Evolutionary conservation across 2,329 filamentous ascomycete species (phyloP), one percentile per base, ranked within the genome.

Genomic region (Tolypocladium ovalisporum): DNA sequence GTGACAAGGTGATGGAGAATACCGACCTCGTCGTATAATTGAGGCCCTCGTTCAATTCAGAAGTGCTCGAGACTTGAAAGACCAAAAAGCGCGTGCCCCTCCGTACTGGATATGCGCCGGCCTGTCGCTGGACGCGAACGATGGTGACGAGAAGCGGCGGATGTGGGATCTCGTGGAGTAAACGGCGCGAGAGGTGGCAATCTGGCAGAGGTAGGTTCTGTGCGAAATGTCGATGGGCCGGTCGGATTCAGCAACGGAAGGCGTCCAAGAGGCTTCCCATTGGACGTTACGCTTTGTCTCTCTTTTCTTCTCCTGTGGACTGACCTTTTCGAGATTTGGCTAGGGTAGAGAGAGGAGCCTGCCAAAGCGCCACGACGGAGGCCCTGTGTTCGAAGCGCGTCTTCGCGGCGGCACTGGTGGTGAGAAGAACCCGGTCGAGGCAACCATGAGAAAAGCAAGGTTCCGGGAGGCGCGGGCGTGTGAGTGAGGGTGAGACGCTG

Each of bases 391-490:
- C 51, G 40, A 39, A 58, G 57, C 40, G 54, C n/a, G 55, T 51
- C 44, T 54, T 52, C 39, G 54, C 57, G 40, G 42, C 52, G 52
- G 51, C 39, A 44, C 35, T 51, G 52, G 40, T 35, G 55, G 51
- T 27, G 55, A 58, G 54, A 9, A 56, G 51, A 54, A 56, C 54
- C 57, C 40, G 54, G 57, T 56, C 54, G 19, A 27, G 39, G 44
- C 53, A 56, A 54, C 47, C 57, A 54, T 56, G 51, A 44, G 57
- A 58, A 58, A 58, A 58, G 57, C 54, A 58, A 58, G 27, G 54
- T 56, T 49, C 53, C 32, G 22, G 54, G 42, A 34, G 39, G 34
- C 36, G 49, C 49, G 17, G 56, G 37, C 39, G 47, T 34, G 52
- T 24, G 54, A 36, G 54, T 54, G 57, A 54, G 49, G 52, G 54